Evolutionary conservation across 305 asterid genomes (phyloP).

Genomic region (Fraxinus latifolia): DNA sequence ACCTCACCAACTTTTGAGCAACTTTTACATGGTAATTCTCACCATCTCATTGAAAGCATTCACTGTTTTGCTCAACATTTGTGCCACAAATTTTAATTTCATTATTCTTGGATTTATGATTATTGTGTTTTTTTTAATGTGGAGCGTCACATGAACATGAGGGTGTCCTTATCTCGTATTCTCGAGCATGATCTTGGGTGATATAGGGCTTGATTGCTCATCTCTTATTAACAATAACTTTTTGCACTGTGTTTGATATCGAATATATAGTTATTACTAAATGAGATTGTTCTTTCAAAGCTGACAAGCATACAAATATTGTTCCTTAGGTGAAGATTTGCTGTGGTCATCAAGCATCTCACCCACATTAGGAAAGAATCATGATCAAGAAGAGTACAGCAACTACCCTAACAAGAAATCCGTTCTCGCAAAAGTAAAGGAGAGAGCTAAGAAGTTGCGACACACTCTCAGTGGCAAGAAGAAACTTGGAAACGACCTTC

Average conservation of each 20-base stretch:
- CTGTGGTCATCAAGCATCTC: conserved; percentile 34
- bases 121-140: neutral
- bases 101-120: neutral
- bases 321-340: conserved; percentile 35
- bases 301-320: neutral
- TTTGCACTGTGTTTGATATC: neutral
- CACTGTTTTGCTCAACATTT: neutral
- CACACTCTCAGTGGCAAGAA: conserved; percentile 56
- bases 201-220: neutral
- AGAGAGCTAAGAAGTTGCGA: conserved; percentile 67
- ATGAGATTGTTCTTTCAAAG: neutral
- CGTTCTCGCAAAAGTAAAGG: conserved; percentile 72
- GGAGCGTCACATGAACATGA: neutral
- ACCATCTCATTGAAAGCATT: neutral
- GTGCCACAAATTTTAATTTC: neutral
- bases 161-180: neutral
- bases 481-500: conserved; percentile 37
- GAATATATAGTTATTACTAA: neutral
- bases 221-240: neutral
- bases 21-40: conserved; percentile 48
- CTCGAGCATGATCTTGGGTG: neutral
- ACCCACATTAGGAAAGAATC: conserved; percentile 29
- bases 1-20: conserved; percentile 62
- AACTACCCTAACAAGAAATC: conserved; percentile 52
- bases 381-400: conserved; percentile 51